Evolutionary conservation across 202 grass and related monocot genomes (phyloP).

Genomic region (Tripidium arundinaceum): DNA sequence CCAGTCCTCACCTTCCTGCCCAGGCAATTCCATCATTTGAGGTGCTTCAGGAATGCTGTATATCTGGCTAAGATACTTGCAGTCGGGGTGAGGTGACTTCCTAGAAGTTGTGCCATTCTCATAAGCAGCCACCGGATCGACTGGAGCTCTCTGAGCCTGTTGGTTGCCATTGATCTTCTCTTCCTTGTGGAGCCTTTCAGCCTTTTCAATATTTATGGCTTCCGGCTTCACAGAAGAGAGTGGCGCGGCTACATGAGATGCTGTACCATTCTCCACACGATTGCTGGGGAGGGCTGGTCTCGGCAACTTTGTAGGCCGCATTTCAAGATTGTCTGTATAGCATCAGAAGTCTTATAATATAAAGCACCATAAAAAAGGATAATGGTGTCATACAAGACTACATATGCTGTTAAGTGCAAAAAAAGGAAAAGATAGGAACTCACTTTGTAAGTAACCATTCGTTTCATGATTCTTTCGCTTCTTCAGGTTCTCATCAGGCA

Average conservation of each 20-base stretch:
- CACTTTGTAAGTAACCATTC: conserved; percentile 64
- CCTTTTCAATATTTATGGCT: conserved; percentile 40
- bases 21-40: conserved; percentile 52
- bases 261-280: conserved; percentile 66
- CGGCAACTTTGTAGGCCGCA: conserved; percentile 54
- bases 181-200: conserved; percentile 47
- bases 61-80: conserved; percentile 59
- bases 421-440: conserved; percentile 34
- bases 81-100: conserved; percentile 51
- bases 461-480: conserved; percentile 64
- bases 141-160: conserved; percentile 37
- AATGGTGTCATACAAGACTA: conserved; percentile 50
- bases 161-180: conserved; percentile 56
- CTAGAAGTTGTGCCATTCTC: conserved; percentile 25
- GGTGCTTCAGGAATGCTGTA: conserved; percentile 68
- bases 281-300: conserved; percentile 45
- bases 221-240: conserved; percentile 51
- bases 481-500: conserved; percentile 47
- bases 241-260: conserved; percentile 55
- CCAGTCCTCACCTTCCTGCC: conserved; percentile 47
- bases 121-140: conserved; percentile 26
- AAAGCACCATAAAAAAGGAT: conserved; percentile 46
- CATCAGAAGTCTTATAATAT: conserved; percentile 60
- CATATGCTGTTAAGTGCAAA: conserved; percentile 11
- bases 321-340: conserved; percentile 52